Conservation (phyloP, 805 yeast genomes). For the Monosporozyma unispora region DNA sequence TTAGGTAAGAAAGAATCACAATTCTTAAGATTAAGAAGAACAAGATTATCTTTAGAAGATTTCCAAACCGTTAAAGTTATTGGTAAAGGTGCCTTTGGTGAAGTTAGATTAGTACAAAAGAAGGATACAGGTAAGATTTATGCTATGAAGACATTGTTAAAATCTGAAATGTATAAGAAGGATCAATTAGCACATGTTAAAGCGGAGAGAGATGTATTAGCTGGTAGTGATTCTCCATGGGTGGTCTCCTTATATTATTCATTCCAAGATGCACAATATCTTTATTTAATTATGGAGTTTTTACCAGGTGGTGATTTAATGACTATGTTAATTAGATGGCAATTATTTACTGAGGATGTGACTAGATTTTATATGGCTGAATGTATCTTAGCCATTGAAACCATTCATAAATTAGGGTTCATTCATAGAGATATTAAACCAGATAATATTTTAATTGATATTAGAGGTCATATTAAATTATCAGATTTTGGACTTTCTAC, state of each 20-base stretch:
- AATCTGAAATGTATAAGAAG: slow-evolving; percentile 87
- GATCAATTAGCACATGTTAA: slow-evolving; percentile 93
- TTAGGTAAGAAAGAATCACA: slow-evolving; percentile 86
- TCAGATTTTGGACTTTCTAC: slow-evolving; percentile 85
- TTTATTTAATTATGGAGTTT: slow-evolving; percentile 88
- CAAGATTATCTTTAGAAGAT: slow-evolving; percentile 73
- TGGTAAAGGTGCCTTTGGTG: slow-evolving; percentile 98
- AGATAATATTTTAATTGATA: slow-evolving; percentile 84
- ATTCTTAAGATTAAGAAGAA: slow-evolving; percentile 74
- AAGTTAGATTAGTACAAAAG: slow-evolving; percentile 89
- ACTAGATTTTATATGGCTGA: slow-evolving; percentile 93
- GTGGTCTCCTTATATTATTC: slow-evolving; percentile 76
- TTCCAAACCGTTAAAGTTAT: slow-evolving; percentile 79
- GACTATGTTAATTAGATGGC: slow-evolving; percentile 95
- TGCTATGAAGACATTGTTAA: slow-evolving; percentile 89
- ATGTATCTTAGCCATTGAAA: slow-evolving; percentile 90
- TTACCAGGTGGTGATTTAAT: slow-evolving; percentile 85
- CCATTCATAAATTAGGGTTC: slow-evolving; percentile 84
- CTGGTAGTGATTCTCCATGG: slow-evolving; percentile 85
- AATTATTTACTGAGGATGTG: slow-evolving; percentile 85
- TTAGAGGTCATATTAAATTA: slow-evolving; percentile 69
- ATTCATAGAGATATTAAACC: slow-evolving; percentile 98
- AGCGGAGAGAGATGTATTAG: slow-evolving; percentile 92
- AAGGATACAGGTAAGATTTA: slow-evolving; percentile 81
- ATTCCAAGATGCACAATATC: slow-evolving; percentile 66